Evolutionary conservation across 2,329 filamentous ascomycete genomes (phyloP), one percentile per base, ranked within the genome.

Genomic region (Verticillium longisporum): DNA sequence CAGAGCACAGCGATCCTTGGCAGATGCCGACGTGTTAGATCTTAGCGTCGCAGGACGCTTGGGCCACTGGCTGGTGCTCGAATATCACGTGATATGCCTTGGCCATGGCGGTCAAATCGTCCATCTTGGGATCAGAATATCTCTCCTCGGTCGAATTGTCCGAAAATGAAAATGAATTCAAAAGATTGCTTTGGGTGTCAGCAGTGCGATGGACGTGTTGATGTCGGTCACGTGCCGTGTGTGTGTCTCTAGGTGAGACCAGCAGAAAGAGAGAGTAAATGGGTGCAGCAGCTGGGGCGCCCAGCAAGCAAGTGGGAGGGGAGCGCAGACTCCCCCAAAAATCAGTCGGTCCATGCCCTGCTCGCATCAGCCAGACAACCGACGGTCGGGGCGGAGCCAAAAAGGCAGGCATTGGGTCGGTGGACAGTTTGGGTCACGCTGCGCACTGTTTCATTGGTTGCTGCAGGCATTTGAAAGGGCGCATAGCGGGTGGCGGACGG

Each of bases 271-370:
- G 41, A 21, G 41, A 50, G 41, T 10, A 50, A 50, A 21, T 50
- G 41, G 41, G 41, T 50, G 41, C 41, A 18, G 41, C 18, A 50
- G 41, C n/a, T 50, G 41, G 41, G 41, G n/a, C n/a, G 9, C 34
- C 41, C 41, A 50, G 41, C n/a, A 50, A 18, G 26, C 26, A 54
- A 14, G 57, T 55, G 57, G 57, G 57, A 59, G 57, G 57, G 57
- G 41, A 50, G 41, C 57, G 41, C 41, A 55, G 45, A 37, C 57
- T 59, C 57, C 57, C 57, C 57, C 57, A 59, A 59, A 59, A 59
- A 34, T n/a, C 41, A 53, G 57, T 15, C 33, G 57, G 57, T 38
- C 57, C 57, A 41, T 37, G 56, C 34, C 26, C 33, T 38, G 56
- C 56, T 50, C 37, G 56, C 56, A 58, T 58, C 56, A 58, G 56